These are phyloP conservation scores for Paramecium caudatum DNA, from an alignment of 73 alveolate species.

Conservation along the genomic window DNA sequence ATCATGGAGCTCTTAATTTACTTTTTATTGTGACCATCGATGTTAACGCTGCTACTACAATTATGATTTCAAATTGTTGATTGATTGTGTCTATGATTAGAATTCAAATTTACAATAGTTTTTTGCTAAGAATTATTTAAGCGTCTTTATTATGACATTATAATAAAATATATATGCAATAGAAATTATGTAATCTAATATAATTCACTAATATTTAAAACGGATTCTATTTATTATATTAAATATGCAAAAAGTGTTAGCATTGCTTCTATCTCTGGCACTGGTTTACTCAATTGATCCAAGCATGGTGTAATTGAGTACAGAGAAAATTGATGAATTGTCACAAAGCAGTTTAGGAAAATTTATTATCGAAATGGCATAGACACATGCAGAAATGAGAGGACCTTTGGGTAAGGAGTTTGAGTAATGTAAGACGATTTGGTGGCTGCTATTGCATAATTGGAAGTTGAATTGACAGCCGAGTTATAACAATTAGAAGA, in stretches of 20 bases:
- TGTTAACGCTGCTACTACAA: neutral
- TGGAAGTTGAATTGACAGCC: conserved; percentile 8
- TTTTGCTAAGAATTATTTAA: too few species aligned
- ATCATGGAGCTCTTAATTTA: conserved; percentile 9
- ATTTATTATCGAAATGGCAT: conserved; percentile 52
- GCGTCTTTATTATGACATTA: too few species aligned
- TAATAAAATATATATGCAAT: too few species aligned
- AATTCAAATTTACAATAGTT: too few species aligned
- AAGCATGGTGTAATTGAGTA: conserved; percentile 16
- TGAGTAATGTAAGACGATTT: conserved; percentile 5
- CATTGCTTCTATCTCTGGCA: neutral
- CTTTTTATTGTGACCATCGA: conserved; percentile 26
- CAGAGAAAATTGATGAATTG: conserved; percentile 32
- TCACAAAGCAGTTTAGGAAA: conserved; percentile 40
- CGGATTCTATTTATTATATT: conserved; percentile 7
- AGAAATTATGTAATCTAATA: too few species aligned
- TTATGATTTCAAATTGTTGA: neutral
- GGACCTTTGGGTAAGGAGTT: conserved; percentile 30
- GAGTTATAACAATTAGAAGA: conserved; percentile 47
- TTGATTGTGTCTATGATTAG: conserved; percentile 33
- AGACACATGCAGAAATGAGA: conserved; percentile 63
- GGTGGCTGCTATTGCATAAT: conserved; percentile 22
- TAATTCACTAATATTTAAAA: conserved; percentile 16
- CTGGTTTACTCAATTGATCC: neutral
- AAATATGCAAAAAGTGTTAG: neutral